A percentile compares a stretch with the other conserved stretches of the same genome.
Conservation (phyloP, 1,284 basidiomycete genomes). For the Ustilago shanxiensis region DNA sequence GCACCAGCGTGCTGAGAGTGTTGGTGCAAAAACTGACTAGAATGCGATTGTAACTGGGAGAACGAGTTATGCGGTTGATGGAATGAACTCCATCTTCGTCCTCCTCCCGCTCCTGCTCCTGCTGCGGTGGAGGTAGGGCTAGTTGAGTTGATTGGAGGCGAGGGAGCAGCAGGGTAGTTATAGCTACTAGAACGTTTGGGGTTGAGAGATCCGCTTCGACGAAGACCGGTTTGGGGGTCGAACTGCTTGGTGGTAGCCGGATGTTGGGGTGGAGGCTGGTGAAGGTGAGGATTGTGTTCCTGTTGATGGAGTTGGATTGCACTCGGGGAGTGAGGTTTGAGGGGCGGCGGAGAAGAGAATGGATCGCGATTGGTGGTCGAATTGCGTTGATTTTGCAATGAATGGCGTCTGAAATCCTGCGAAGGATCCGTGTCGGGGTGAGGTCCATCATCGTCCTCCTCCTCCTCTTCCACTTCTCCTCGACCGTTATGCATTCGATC, state of each 20-base stretch:
- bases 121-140: not conserved
- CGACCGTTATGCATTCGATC: not conserved
- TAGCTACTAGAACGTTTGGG: constrained; percentile 33
- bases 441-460: constrained; percentile 30
- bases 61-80: constrained; percentile 33
- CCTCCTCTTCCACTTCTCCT: constrained; percentile 7
- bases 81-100: constrained; percentile 33
- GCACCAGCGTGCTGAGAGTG: not conserved
- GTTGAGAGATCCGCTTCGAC: constrained; percentile 33
- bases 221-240: not conserved
- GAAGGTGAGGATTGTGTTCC: constrained; percentile 27
- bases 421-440: constrained; percentile 42
- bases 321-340: not conserved
- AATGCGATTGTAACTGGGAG: constrained; percentile 14
- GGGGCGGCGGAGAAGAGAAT: constrained; percentile 27
- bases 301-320: constrained; percentile 5
- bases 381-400: constrained; percentile 12
- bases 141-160: not conserved
- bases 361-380: constrained; percentile 24
- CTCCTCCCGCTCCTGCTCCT: not conserved
- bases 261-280: constrained; percentile 45
- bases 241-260: constrained; percentile 8
- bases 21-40: not conserved
- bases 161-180: constrained; percentile 17
- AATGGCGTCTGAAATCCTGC: constrained; percentile 5